Evolutionary conservation across 495 filamentous ascomycete species (phyloP).

Genomic region (Podospora australis): DNA sequence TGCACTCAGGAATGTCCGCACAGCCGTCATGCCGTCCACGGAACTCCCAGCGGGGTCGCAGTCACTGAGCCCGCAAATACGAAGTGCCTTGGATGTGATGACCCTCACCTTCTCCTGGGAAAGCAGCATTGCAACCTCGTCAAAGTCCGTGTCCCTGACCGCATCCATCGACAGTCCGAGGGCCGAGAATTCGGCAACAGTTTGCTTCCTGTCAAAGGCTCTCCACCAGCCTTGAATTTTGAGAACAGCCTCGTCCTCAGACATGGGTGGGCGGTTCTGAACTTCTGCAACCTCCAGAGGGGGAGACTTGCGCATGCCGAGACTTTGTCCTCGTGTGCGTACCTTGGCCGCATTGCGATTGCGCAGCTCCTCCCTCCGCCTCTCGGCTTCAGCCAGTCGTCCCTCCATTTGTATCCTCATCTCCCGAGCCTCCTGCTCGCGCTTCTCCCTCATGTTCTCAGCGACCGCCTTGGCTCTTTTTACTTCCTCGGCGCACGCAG

Average conservation of each 20-base stretch:
- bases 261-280: slow-evolving; percentile 43
- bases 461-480: slow-evolving; percentile 88
- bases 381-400: slow-evolving; percentile 81
- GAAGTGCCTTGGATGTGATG: slow-evolving; percentile 64
- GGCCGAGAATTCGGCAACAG: slow-evolving; percentile 58
- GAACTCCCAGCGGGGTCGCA: slow-evolving; percentile 63
- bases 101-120: slow-evolving; percentile 65
- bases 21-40: slow-evolving; percentile 67
- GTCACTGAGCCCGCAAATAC: slow-evolving; percentile 68
- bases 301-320: slow-evolving; percentile 43
- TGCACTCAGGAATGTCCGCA: slow-evolving; percentile 85
- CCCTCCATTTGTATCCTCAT: slow-evolving; percentile 76
- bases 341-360: slow-evolving; percentile 49
- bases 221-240: slow-evolving; percentile 78
- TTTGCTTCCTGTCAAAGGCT: slow-evolving; percentile 49
- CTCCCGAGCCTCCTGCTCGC: slow-evolving; percentile 76
- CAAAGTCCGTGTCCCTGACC: slow-evolving; percentile 71
- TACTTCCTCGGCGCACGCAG: slow-evolving; percentile 91
- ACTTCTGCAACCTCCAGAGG: slow-evolving; percentile 44
- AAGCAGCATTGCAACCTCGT: slow-evolving; percentile 72
- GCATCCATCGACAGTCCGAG: slow-evolving; percentile 69
- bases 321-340: slow-evolving; percentile 55
- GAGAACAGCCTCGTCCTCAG: slow-evolving; percentile 59
- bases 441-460: slow-evolving; percentile 83
- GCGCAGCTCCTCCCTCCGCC: slow-evolving; percentile 54